Conservation (phyloP, 129 eudicot genomes). For the Tagetes patula region DNA sequence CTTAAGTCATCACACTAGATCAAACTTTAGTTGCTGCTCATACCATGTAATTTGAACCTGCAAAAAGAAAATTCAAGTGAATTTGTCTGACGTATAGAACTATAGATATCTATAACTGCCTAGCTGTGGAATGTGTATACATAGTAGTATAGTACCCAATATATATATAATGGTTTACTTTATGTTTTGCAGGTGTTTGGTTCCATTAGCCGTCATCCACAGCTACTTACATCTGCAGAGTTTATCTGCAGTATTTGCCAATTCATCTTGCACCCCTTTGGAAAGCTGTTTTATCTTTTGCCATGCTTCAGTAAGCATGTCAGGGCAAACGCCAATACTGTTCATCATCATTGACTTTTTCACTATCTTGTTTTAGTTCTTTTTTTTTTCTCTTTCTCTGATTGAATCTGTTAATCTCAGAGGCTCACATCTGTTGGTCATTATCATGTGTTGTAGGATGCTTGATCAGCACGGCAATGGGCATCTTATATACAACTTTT, state of each 20-base stretch:
- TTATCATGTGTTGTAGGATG: conserved; percentile 50
- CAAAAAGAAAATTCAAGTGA: not conserved
- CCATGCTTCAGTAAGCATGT: conserved; percentile 25
- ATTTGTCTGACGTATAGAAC: not conserved
- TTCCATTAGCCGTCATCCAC: conserved; percentile 4
- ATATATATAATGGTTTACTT: not conserved
- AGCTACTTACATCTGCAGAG: conserved; percentile 25
- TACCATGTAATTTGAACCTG: not conserved
- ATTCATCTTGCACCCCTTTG: not conserved
- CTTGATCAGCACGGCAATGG: conserved; percentile 64
- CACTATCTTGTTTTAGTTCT: not conserved
- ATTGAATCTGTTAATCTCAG: not conserved
- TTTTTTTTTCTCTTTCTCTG: not conserved
- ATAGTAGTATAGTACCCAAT: not conserved
- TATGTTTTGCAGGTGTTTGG: conserved; percentile 29
- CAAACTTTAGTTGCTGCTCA: not conserved
- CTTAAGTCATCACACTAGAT: not conserved
- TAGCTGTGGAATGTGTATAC: conserved; percentile 3
- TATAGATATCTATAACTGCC: not conserved
- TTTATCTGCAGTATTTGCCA: not conserved
- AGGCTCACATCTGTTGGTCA: conserved; percentile 1
- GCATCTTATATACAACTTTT: conserved; percentile 35
- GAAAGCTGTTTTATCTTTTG: conserved; percentile 12
- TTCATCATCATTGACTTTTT: not conserved
- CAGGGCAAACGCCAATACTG: not conserved